Conservation (phyloP, 495 filamentous ascomycete genomes). For the Thermochaetoides thermophila region DNA sequence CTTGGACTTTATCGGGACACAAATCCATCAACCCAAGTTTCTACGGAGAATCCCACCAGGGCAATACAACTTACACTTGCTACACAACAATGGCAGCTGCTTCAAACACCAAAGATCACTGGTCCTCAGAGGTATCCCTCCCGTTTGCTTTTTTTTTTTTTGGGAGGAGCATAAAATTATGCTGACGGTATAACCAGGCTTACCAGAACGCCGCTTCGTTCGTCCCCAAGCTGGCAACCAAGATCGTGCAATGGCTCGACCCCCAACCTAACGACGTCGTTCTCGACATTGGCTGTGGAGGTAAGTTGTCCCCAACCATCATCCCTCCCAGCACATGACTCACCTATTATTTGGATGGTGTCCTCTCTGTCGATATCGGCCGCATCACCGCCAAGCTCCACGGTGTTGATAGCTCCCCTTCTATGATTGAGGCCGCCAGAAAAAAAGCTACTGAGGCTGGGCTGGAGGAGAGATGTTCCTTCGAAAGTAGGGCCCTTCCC, state of each 20-base stretch:
- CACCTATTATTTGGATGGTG: constrained; percentile 36
- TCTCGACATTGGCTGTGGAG: constrained; percentile 64
- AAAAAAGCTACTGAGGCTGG: constrained; percentile 9
- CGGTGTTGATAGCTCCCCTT: constrained; percentile 49
- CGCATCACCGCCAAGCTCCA: constrained; percentile 32
- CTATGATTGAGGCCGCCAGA: constrained; percentile 47
- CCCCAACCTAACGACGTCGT: constrained; percentile 45
- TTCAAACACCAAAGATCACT: too few relatives aligned
- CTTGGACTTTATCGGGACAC: too few relatives aligned
- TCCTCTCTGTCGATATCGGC: constrained; percentile 43
- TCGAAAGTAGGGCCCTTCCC: constrained; percentile 21
- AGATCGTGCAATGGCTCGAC: constrained; percentile 49
- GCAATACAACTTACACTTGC: too few relatives aligned
- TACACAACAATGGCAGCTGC: too few relatives aligned
- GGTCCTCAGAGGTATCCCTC: constrained; percentile 35
- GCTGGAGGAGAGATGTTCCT: constrained; percentile 20
- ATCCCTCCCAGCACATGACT: background rate
- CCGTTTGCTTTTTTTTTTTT: background rate
- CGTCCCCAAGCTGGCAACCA: constrained; percentile 51
- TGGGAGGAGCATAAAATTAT: background rate
- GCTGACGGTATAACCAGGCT: constrained; percentile 24
- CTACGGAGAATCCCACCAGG: too few relatives aligned
- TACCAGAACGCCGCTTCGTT: constrained; percentile 57
- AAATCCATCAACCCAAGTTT: background rate
- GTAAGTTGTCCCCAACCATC: constrained; percentile 12